Evolutionary conservation across 805 yeast species (phyloP), one percentile per base, ranked within the genome.

Genomic region (Yarrowia sp.): DNA sequence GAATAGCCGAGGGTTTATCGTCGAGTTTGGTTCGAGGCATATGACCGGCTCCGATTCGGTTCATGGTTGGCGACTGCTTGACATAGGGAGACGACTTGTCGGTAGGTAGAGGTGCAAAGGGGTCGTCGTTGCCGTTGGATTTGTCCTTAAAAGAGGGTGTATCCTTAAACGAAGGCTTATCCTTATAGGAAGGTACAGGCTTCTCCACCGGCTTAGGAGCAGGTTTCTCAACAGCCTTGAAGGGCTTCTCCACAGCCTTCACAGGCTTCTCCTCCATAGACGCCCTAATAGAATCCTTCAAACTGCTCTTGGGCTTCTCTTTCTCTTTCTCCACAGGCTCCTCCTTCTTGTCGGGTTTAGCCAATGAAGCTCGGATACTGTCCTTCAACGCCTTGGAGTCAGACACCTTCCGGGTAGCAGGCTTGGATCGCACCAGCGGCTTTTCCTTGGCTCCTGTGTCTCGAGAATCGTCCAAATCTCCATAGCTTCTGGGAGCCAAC

Each of bases 361-460:
- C 35, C 15, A 58, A 14, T 2, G 50, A 44, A 8, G 64, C 64
- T 3, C 43, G 17, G 13, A 58, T 58, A 7, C 42, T 32, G 28
- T 58, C 64, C 64, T 58, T 58, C 9, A 58, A 33, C 31, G 50
- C 50, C 18, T 43, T 43, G n/a, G 64, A 58, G 17, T 58, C 64
- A 8, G 64, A 58, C 8, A 58, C 64, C 14, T 58, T 58, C 33
- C 64, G 33, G 3, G 31, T 13, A 6, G 51, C 51, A 2, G 64
- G 62, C n/a, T 55, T 55, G n/a, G 43, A 22, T 8, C 58, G 35
- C 7, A 14, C 18, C 22, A 51, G 33, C 6, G 58, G 47, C 28
- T 47, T 58, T 9, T 4, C 48, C 28, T 32, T 17, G 4, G n/a
- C 28, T 31, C 33, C 22, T 33, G 35, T 7, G 18, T 22, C 10